A percentile compares a stretch with the other conserved stretches of the same genome.
phyloP scores from a whole-genome alignment of 768 basidiomycete genomes.

The Ramaria sp. region DNA sequence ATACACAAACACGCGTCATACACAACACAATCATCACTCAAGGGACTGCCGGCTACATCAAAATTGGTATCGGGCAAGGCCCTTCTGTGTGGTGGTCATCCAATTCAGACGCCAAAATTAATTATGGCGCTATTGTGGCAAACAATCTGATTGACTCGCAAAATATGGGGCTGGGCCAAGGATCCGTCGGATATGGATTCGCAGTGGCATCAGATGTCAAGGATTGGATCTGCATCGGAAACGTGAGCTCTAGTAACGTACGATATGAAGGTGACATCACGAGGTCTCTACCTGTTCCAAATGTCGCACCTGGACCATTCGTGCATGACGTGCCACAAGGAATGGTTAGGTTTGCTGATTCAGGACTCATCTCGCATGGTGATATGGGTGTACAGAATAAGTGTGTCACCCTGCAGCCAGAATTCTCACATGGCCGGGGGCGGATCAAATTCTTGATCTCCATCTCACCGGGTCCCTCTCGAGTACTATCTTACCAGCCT shows the following conservation, averaged over 20 bases:
- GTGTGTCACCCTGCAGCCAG: slow-evolving; percentile 7
- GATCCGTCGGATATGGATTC: slow-evolving; percentile 16
- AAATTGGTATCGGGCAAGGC: slow-evolving; percentile 17
- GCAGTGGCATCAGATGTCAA: slow-evolving; percentile 14
- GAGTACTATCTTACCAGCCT: slow-evolving; percentile 11
- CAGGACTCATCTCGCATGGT: neutral
- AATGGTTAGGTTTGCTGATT: neutral
- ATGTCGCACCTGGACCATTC: slow-evolving; percentile 15
- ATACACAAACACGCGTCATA: slow-evolving; percentile 13
- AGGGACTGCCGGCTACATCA: slow-evolving; percentile 13
- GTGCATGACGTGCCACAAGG: slow-evolving; percentile 9
- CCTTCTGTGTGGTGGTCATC: slow-evolving; percentile 14
- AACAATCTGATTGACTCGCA: slow-evolving; percentile 14
- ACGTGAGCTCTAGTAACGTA: slow-evolving; percentile 12
- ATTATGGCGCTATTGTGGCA: slow-evolving; percentile 14
- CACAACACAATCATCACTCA: slow-evolving; percentile 16
- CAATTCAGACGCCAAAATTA: slow-evolving; percentile 10
- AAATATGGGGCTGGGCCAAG: slow-evolving; percentile 1
- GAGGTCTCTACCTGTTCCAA: slow-evolving; percentile 9
- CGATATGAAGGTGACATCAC: slow-evolving; percentile 13
- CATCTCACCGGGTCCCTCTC: slow-evolving; percentile 13
- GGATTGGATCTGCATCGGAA: slow-evolving; percentile 15
- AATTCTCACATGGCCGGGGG: neutral
- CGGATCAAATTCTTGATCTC: slow-evolving; percentile 2
- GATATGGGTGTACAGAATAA: slow-evolving; percentile 8